Percentiles rank a stretch among this genome's conserved stretches.
Evolutionary conservation across 192 early-diverging fungal species (phyloP).

Genomic region (Pilaira anomala): DNA sequence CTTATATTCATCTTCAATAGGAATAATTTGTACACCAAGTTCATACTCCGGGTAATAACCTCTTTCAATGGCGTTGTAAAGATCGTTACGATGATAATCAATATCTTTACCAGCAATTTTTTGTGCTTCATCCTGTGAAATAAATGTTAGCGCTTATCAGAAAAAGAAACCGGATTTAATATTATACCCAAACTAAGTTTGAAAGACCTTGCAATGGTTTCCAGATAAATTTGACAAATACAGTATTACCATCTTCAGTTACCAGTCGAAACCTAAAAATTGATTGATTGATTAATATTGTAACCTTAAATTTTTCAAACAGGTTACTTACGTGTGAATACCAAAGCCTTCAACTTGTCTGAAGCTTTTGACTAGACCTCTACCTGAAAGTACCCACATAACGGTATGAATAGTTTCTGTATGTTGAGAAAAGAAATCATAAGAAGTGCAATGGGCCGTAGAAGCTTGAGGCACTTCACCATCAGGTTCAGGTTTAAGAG

Average conservation of each 20-base stretch:
- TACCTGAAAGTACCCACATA: constrained; percentile 41
- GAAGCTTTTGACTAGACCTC: constrained; percentile 37
- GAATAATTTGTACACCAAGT: constrained; percentile 41
- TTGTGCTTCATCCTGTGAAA: constrained; percentile 40
- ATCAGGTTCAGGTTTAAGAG: constrained; percentile 44
- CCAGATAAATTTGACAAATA: constrained; percentile 49
- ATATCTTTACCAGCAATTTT: constrained; percentile 41
- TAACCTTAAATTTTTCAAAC: not conserved
- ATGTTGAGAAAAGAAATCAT: constrained; percentile 38
- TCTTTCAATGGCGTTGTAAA: constrained; percentile 36
- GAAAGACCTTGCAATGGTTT: constrained; percentile 37
- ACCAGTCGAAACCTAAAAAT: constrained; percentile 33
- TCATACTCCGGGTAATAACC: constrained; percentile 44
- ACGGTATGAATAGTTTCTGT: constrained; percentile 43
- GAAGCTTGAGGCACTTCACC: constrained; percentile 43
- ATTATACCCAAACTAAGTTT: constrained; percentile 19
- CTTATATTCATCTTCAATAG: constrained; percentile 25
- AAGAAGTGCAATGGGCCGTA: constrained; percentile 40
- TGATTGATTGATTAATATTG: not conserved
- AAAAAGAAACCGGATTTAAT: not conserved
- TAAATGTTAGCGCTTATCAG: not conserved
- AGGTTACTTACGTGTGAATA: constrained; percentile 35
- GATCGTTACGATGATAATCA: constrained; percentile 43
- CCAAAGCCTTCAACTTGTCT: constrained; percentile 47
- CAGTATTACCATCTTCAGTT: constrained; percentile 38